These are phyloP conservation scores for Ceratorhiza oryzae-sativae DNA, from an alignment of 1,284 basidiomycete genomes.

Conservation along the genomic window DNA sequence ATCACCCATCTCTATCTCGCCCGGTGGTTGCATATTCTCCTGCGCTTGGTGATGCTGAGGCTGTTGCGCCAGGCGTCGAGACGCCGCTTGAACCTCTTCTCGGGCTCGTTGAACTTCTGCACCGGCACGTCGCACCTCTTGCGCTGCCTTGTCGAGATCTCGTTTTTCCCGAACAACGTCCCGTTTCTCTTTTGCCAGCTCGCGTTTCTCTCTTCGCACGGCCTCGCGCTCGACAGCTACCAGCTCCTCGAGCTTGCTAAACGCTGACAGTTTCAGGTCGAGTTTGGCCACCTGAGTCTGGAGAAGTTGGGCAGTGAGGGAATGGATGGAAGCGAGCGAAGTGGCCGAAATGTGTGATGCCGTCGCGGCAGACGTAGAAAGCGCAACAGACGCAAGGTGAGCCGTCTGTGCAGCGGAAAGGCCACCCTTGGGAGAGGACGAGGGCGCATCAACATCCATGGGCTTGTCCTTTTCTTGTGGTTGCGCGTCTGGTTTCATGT, in stretches of 20 bases:
- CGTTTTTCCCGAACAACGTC: constrained; percentile 4
- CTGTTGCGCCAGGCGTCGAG: constrained; percentile 19
- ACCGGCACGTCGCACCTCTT: constrained; percentile 24
- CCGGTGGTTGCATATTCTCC: neutral
- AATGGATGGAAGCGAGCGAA: constrained; percentile 79
- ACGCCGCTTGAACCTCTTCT: constrained; percentile 27
- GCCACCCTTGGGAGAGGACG: constrained; percentile 40
- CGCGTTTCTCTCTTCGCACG: constrained; percentile 29
- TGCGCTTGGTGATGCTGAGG: constrained; percentile 2
- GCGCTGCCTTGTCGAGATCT: constrained; percentile 4
- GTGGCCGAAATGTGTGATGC: constrained; percentile 56
- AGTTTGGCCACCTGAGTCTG: constrained; percentile 92
- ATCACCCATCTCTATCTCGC: constrained; percentile 32
- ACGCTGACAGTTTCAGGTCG: constrained; percentile 90
- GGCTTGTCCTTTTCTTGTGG: constrained; percentile 34
- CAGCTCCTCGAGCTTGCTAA: constrained; percentile 88
- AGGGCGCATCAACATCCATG: constrained; percentile 44
- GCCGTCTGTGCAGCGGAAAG: constrained; percentile 65
- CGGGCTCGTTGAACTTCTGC: constrained; percentile 21
- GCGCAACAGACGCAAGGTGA: constrained; percentile 82
- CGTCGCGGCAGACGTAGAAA: constrained; percentile 89
- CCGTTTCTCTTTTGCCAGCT: constrained; percentile 8
- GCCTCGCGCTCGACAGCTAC: constrained; percentile 79
- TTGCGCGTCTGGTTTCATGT: neutral
- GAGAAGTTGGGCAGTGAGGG: constrained; percentile 84